Evolutionary conservation across 352 stramenopile species (phyloP), one percentile per base, ranked within the genome.

Genomic region (Thalassiosira livingstoniorum): DNA sequence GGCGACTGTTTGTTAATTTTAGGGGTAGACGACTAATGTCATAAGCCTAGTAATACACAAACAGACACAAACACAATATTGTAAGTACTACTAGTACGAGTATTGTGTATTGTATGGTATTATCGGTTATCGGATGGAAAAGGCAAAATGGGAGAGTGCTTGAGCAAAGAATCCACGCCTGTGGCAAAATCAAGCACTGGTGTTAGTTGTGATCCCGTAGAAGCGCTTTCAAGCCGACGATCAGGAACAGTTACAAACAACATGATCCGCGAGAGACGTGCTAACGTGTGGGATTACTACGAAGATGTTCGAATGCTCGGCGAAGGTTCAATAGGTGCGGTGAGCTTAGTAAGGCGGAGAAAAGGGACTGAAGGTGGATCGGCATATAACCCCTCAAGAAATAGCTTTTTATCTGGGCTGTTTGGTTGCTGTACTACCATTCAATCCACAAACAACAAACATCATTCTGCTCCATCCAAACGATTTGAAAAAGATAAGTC

Each of bases 261-360:
- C 27, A 80, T 86, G 72, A 86, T 86, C 55, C 71, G 78, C 5
- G 45, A 82, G 37, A 42, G 78, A 4, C 60, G 75, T 31, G 55
- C 37, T 43, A 60, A 86, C 53, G 73, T 86, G 0, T 86, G 61
- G 47, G 62, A 86, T 42, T 86, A 92, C 47, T 92, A 92, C 57
- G 65, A 87, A 81, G 73, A 87, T 23, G 47, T 90, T 1, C 66
- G 87, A 68, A 61, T 88, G 4, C 54, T 94, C 5, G 90, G 90
- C 25, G 76, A 91, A 73, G 90, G 90, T 25, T 91, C 80, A 45
- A 93, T 94, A 57, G 90, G 88, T 13, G 35, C 58, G 25, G 88
- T 94, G 4, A 80, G 75, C 27, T 82, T 87, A 39, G 90, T 93
- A 0, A 78, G 66, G 58, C 58, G 88, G 43, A 85, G 80, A 53